A percentile compares a stretch with the other conserved stretches of the same genome.
Evolutionary conservation across 306 rosid species (phyloP).

Genomic region (Cicer bijugum): DNA sequence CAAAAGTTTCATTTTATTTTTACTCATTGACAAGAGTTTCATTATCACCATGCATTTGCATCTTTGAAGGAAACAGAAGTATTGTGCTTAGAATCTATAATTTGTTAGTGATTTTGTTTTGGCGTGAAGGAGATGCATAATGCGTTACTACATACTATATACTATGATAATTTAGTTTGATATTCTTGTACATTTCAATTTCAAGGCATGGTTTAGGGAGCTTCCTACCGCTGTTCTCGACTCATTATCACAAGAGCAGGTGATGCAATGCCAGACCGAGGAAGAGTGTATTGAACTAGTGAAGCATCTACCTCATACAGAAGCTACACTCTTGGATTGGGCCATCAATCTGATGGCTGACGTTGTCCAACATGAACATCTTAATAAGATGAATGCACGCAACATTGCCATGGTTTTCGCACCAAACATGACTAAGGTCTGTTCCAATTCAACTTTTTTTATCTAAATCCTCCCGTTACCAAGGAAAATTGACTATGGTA

Average conservation of each 20-base stretch:
- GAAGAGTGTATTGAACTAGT: constrained; percentile 72
- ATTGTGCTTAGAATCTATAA: background rate
- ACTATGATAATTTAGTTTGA: constrained; percentile 36
- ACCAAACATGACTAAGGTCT: constrained; percentile 95
- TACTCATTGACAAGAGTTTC: background rate
- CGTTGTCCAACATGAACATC: constrained; percentile 75
- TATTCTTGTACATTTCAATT: constrained; percentile 44
- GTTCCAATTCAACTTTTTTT: constrained; percentile 15
- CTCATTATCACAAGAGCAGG: constrained; percentile 71
- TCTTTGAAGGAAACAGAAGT: background rate
- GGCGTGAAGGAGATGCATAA: background rate
- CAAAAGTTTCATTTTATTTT: background rate
- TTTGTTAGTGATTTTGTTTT: constrained; percentile 14
- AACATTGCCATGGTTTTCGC: constrained; percentile 96
- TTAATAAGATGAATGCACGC: constrained; percentile 88
- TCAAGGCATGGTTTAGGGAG: constrained; percentile 93
- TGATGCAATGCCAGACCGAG: constrained; percentile 78
- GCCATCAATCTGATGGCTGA: constrained; percentile 93
- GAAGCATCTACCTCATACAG: constrained; percentile 68
- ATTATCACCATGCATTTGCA: background rate
- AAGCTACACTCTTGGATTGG: constrained; percentile 85
- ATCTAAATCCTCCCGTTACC: too few relatives aligned
- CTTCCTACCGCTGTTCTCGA: constrained; percentile 81
- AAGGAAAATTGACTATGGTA: too few relatives aligned
- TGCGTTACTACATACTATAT: background rate